phyloP scores from a whole-genome alignment of 352 stramenopile genomes.

The Achlya hypogyna region DNA sequence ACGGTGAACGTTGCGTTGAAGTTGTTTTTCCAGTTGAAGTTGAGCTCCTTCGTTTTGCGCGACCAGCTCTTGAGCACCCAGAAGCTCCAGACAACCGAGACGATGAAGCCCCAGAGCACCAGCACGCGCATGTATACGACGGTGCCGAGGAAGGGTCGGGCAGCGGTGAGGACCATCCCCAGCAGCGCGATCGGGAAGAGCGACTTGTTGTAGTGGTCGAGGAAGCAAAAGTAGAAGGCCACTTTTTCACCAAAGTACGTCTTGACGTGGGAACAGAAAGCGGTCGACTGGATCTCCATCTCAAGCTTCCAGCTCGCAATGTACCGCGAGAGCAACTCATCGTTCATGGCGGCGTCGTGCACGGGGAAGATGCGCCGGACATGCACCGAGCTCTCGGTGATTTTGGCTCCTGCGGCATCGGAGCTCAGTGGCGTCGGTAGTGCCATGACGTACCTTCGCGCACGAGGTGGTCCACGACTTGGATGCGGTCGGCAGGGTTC shows the following conservation, averaged over 20 bases:
- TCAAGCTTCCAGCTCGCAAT: slow-evolving; percentile 60
- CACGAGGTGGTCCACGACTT: slow-evolving; percentile 79
- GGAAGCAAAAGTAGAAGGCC: slow-evolving; percentile 80
- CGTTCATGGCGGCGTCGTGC: slow-evolving; percentile 58
- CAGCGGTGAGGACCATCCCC: slow-evolving; percentile 52
- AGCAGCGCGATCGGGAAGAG: slow-evolving; percentile 67
- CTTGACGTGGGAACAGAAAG: slow-evolving; percentile 50
- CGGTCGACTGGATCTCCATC: slow-evolving; percentile 34
- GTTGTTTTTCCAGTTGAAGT: slow-evolving; percentile 57
- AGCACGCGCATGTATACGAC: slow-evolving; percentile 77
- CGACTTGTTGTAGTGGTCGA: slow-evolving; percentile 82
- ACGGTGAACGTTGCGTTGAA: slow-evolving; percentile 34
- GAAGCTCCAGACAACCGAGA: slow-evolving; percentile 78
- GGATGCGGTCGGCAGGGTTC: slow-evolving; percentile 64
- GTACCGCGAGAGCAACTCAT: slow-evolving; percentile 64
- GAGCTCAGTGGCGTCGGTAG: neutral
- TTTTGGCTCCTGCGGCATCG: slow-evolving; percentile 28
- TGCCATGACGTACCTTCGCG: slow-evolving; percentile 29
- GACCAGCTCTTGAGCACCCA: slow-evolving; percentile 72
- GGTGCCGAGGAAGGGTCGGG: slow-evolving; percentile 24
- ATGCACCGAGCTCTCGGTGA: slow-evolving; percentile 39
- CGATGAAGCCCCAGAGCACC: slow-evolving; percentile 54
- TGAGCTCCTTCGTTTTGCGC: slow-evolving; percentile 63
- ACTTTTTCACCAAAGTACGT: slow-evolving; percentile 80
- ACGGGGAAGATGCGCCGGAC: slow-evolving; percentile 72